A percentile compares a stretch with the other conserved stretches of the same genome.
phyloP scores from a whole-genome alignment of 2,329 filamentous ascomycete genomes.

The Calonectria montana region DNA sequence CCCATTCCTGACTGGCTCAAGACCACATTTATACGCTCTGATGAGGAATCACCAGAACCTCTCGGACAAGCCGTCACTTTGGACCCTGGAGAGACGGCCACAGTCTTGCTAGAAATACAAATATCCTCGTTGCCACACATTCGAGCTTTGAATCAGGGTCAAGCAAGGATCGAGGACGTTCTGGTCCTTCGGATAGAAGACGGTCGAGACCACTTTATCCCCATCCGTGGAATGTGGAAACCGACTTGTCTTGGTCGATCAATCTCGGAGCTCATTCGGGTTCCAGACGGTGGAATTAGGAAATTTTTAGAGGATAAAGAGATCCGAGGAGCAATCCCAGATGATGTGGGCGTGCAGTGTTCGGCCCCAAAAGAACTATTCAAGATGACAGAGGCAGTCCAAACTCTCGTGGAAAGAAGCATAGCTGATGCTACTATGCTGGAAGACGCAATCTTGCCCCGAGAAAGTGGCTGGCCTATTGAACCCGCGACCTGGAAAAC shows the following conservation, averaged over 20 bases:
- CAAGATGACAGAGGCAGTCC: conserved; percentile 84
- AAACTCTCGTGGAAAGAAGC: conserved; percentile 65
- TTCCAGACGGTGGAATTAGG: conserved; percentile 84
- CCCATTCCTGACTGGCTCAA: conserved; percentile 74
- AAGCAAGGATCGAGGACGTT: conserved; percentile 80
- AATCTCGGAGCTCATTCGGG: conserved; percentile 86
- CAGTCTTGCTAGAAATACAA: conserved; percentile 74
- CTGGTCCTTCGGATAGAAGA: conserved; percentile 85
- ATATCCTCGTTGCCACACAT: conserved; percentile 74
- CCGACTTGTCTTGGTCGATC: conserved; percentile 86
- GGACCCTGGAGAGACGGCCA: conserved; percentile 85
- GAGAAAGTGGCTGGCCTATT: conserved; percentile 71
- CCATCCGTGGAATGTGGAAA: conserved; percentile 81
- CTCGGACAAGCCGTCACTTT: conserved; percentile 70
- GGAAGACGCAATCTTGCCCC: conserved; percentile 62
- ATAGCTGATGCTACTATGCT: conserved; percentile 73
- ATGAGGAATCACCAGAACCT: conserved; percentile 45
- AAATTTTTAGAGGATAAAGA: conserved; percentile 54
- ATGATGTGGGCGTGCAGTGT: conserved; percentile 71
- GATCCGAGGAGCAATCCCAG: conserved; percentile 63
- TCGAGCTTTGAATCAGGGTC: conserved; percentile 77
- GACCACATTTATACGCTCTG: conserved; percentile 67
- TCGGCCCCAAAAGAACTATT: conserved; percentile 92
- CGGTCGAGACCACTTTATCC: conserved; percentile 92
- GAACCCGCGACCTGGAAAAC: conserved; percentile 54